Conservation (phyloP, 192 early-diverging fungal genomes). For the Geranomyces michiganensis region DNA sequence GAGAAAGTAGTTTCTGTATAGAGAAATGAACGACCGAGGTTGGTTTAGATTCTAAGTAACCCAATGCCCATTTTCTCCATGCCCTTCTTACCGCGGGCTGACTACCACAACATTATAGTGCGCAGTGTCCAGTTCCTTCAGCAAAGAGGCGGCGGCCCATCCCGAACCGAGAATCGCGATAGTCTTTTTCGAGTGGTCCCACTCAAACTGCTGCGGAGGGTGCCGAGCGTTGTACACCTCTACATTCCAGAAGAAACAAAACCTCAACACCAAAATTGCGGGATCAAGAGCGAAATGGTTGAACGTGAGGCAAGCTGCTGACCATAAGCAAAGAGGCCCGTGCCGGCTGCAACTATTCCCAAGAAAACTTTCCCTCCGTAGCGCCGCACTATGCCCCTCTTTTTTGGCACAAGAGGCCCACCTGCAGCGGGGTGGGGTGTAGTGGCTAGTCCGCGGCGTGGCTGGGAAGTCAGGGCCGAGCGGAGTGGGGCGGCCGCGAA, state of each 20-base stretch:
- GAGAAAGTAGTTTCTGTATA: constrained; percentile 81
- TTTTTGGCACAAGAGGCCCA: neutral
- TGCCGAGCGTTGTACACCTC: constrained; percentile 49
- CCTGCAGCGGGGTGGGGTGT: neutral
- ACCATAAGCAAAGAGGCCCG: constrained; percentile 30
- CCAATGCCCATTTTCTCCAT: too few relatives aligned
- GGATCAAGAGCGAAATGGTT: neutral
- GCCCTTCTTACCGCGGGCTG: constrained; percentile 8
- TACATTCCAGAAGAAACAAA: constrained; percentile 20
- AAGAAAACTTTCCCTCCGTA: constrained; percentile 23
- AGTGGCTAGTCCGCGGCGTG: neutral
- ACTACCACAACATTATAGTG: constrained; percentile 73
- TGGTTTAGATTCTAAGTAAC: too few relatives aligned
- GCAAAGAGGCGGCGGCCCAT: constrained; percentile 59
- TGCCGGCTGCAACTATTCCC: constrained; percentile 15
- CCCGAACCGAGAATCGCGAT: constrained; percentile 52
- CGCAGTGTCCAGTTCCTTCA: constrained; percentile 75
- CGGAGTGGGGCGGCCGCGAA: constrained; percentile 4
- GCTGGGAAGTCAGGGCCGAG: neutral
- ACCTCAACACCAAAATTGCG: neutral
- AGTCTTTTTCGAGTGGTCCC: constrained; percentile 57
- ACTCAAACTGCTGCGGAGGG: constrained; percentile 50
- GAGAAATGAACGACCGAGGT: neutral
- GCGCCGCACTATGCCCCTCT: constrained; percentile 12
- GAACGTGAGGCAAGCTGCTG: neutral